A percentile compares a stretch with the other conserved stretches of the same genome.
These are phyloP conservation scores for Vanrija pseudolonga DNA, from an alignment of 1,284 basidiomycete species.

Conservation along the genomic window DNA sequence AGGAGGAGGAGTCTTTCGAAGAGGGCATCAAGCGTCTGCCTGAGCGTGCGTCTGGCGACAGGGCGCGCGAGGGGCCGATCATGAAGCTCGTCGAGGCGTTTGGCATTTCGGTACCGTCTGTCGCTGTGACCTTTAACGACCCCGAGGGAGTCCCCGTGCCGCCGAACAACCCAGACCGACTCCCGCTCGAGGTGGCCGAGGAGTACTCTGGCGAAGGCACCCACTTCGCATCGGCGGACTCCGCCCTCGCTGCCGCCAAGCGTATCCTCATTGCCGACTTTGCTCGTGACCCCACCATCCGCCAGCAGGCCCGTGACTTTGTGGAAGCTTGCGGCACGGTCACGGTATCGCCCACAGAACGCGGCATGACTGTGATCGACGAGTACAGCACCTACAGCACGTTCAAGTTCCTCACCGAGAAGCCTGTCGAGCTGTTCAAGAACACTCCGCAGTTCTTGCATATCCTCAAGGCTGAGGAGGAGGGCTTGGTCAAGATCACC, in stretches of 20 bases:
- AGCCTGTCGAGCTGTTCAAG: constrained; percentile 70
- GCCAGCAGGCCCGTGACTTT: constrained; percentile 70
- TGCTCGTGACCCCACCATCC: constrained; percentile 85
- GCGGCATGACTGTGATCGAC: constrained; percentile 85
- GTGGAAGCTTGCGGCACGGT: constrained; percentile 77
- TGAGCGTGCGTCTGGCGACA: constrained; percentile 23
- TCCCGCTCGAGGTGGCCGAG: constrained; percentile 42
- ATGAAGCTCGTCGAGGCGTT: constrained; percentile 42
- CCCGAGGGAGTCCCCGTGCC: constrained; percentile 23
- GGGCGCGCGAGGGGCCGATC: constrained; percentile 36
- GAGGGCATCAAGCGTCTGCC: constrained; percentile 54
- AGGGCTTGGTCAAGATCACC: constrained; percentile 75
- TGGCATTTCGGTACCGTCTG: constrained; percentile 33
- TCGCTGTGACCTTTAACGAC: constrained; percentile 41
- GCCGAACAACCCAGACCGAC: constrained; percentile 36
- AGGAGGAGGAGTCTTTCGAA: constrained; percentile 62
- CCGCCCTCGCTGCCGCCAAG: constrained; percentile 55
- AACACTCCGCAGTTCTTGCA: constrained; percentile 77
- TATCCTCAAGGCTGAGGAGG: constrained; percentile 85
- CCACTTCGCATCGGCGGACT: constrained; percentile 25
- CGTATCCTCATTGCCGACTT: constrained; percentile 87
- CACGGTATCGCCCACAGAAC: constrained; percentile 82
- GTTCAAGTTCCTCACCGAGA: constrained; percentile 91
- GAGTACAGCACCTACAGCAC: constrained; percentile 86
- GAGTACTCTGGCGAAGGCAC: constrained; percentile 40